Percentiles rank a stretch among this genome's conserved stretches.
Conservation (phyloP, 2,329 filamentous ascomycete species). For the Arthrobotrys megalospora region DNA sequence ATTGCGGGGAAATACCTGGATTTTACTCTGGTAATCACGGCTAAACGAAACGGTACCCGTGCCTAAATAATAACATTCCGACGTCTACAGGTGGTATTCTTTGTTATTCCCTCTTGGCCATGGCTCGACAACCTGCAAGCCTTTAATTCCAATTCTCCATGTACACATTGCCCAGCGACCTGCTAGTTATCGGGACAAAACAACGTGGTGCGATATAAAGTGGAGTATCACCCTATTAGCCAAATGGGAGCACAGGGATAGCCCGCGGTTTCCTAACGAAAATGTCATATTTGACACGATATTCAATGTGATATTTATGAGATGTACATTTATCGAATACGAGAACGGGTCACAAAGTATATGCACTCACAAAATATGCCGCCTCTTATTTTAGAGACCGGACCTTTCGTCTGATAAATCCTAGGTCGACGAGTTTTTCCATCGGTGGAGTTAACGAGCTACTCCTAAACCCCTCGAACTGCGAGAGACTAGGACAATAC, state of each 20-base stretch:
- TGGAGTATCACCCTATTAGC: slow-evolving; percentile 38
- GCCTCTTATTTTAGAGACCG: slow-evolving; percentile 22
- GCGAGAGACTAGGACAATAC: not conserved
- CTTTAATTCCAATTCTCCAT: not conserved
- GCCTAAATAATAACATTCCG: slow-evolving; percentile 54
- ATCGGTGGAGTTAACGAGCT: not conserved
- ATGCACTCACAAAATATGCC: slow-evolving; percentile 14
- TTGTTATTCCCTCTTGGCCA: slow-evolving; percentile 7
- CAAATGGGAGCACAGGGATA: slow-evolving; percentile 39
- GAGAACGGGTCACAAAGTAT: slow-evolving; percentile 16
- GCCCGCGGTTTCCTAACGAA: slow-evolving; percentile 4
- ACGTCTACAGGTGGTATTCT: slow-evolving; percentile 5
- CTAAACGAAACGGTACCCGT: slow-evolving; percentile 52
- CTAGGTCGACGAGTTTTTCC: not conserved
- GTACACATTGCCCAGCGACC: not conserved
- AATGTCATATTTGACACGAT: slow-evolving; percentile 13
- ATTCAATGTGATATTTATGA: slow-evolving; percentile 5
- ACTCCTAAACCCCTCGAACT: not conserved
- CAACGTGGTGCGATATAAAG: slow-evolving; percentile 46
- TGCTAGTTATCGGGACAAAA: slow-evolving; percentile 21
- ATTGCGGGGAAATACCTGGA: slow-evolving; percentile 51
- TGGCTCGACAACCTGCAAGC: not conserved
- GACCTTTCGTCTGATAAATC: slow-evolving; percentile 6
- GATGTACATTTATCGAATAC: slow-evolving; percentile 28
- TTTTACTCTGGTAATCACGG: slow-evolving; percentile 16